Base-by-base conservation (phyloP, 2,329 filamentous ascomycete species). In the Claviceps quebecensis region DNA sequence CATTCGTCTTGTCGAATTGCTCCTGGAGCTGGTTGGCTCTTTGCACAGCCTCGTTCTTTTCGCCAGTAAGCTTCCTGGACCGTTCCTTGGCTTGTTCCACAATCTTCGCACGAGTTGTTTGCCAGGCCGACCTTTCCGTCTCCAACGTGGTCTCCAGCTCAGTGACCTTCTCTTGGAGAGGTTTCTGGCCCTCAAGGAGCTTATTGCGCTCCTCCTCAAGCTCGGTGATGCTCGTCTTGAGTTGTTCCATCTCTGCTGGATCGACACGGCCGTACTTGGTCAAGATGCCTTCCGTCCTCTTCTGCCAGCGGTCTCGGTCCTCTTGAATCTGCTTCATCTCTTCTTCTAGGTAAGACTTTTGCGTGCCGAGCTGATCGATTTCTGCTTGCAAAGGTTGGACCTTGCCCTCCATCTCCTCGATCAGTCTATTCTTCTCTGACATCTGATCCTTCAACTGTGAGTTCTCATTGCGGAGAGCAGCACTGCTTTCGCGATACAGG, bases 241-340 rank as follows among this genome's bases (percentile, higher is more conserved):
- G 76, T 54, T 85, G 83, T 60, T 97, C 91, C 63, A 96, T 78
- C 62, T 97, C 91, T 3, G 87, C 87, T 44, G 93, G 91, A 63
- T 98, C 93, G 49, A 94, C 87, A 52, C 91, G 87, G 58, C 95
- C 90, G 63, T 97, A 96, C 65, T 95, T 96, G 57, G 88, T 89
- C 48, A 98, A 78, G 55, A 98, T 96, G 59, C 94, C 87, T 63
- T 97, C 89, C 1, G 89, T 94, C 23, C 93, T 84, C 72, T 96
- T 91, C 68, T 95, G 89, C 87, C 91, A 96, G 53, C 87, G 81
- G 63, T 97, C 91, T 16, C 93, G 84, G 63, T 97, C 91, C 60
- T 93, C 86, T 57, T 94, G 86, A 9, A 97, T 76, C 56, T 96
- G 78, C 61, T 86, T 87, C 62, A 96, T 80, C 63, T 97, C 91